Base-by-base conservation (phyloP, 1,139 yeast genomes). In the Debaryomyces sp. region DNA sequence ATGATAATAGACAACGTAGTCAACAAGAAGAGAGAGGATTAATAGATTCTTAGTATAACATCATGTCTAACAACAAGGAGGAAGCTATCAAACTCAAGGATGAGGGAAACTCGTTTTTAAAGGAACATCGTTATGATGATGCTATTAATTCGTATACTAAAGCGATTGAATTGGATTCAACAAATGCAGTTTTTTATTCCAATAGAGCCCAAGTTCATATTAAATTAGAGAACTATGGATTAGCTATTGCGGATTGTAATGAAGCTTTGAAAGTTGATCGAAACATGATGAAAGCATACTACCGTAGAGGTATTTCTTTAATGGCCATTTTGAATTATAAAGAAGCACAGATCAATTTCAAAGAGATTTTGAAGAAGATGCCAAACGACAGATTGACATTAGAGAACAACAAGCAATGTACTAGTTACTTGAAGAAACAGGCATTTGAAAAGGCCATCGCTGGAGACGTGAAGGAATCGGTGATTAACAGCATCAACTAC, bases 191-290 rank as follows among this genome's bases (percentile, higher is more conserved):
- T 17, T 87, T 84, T 60, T 89, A 73, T 64, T 85, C 97, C 27
- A 94, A 94, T 69, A 76, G 97, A 54, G 97, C 99, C 0, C 96
- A 90, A 54, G 96, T 90, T 1, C 86, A 91, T 57, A 83, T 92
- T 62, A 89, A 89, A 63, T 68, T 85, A 48, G 99, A 94, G 63
- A 86, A 85, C 59, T 92, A 87, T 66, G 98, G 97, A 1, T 76
- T 82, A 44, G 96, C 97, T 1, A 80, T 92, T 4, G 73, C 69
- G 15, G 97, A 92, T 64, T 87, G 96, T 57, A 80, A 85, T 35
- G 68, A 71, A 43, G 92, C 98, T 0, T 74, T 94, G 44, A 78
- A 75, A 44, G 63, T 86, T 10, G 91, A 94, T 62, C 80, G 85
- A 0, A 64, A 73, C 38, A 88, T 89, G 62, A 71, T 84, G 44